phyloP scores from a whole-genome alignment of 306 rosid species.

The Quercus glauca region DNA sequence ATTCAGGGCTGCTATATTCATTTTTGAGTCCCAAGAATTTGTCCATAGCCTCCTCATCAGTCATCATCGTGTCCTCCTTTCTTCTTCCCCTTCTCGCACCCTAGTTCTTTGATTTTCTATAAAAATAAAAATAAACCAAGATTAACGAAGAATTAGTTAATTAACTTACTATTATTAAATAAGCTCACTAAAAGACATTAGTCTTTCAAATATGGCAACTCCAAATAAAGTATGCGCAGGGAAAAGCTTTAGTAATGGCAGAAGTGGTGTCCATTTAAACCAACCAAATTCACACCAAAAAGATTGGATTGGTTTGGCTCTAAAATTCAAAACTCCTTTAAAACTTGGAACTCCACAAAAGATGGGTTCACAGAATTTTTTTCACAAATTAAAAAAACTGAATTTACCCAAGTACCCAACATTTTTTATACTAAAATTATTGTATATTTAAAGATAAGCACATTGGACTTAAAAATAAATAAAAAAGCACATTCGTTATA shows the following conservation, averaged over 20 bases:
- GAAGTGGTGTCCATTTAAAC: too few species aligned
- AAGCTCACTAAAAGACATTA: neutral
- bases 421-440: too few species aligned
- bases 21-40: constrained; percentile 35
- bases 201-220: neutral
- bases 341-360: too few species aligned
- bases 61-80: constrained; percentile 32
- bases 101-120: constrained; percentile 64
- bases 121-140: neutral
- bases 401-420: too few species aligned
- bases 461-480: too few species aligned
- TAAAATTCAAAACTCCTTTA: too few species aligned
- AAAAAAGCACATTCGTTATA: too few species aligned
- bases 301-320: too few species aligned
- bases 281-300: too few species aligned
- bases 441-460: too few species aligned
- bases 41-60: constrained; percentile 10
- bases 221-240: neutral
- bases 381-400: too few species aligned
- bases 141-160: neutral
- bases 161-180: neutral
- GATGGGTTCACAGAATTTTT: too few species aligned
- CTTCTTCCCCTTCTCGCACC: constrained; percentile 49
- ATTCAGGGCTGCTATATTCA: neutral
- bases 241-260: neutral